Evolutionary conservation across 208 protist genomes (phyloP), one percentile per base, ranked within the genome.

Genomic region (Leishmania major): DNA sequence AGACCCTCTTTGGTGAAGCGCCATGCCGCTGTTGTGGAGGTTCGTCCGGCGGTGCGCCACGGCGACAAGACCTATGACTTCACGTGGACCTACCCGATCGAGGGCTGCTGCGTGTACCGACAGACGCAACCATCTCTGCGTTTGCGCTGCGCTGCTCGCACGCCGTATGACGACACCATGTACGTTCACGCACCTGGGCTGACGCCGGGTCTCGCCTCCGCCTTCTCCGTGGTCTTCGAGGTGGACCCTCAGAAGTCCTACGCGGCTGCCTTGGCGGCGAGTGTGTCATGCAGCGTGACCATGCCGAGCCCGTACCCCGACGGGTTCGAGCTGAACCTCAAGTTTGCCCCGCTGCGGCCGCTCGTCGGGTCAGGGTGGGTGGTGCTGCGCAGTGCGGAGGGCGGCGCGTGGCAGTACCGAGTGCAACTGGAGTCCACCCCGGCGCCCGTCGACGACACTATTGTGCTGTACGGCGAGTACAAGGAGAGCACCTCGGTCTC

Each of bases 371-470:
- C 87, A 7, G 95, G 90, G 31, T 91, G 97, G 75, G 76, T 98
- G 64, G 79, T 96, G 15, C 51, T 98, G 47, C 81, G 84, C 19
- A 87, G 84, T 49, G 72, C 79, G 45, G 82, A 80, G 25, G 95
- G 94, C n/a, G 95, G 94, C 10, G 76, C 75, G 40, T 98, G 95
- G 94, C 85, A 92, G 35, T 98, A 94, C 88, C 91, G 92, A 28
- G 73, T 98, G 40, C 86, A 89, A 66, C 84, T 98, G 31, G 94
- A 98, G 60, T 95, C 95, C n/a, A 75, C 79, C 45, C 81, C 92
- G 17, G 92, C 96, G 0, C 87, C 93, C 1, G 62, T 89, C 22
- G 97, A 99, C 82, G 97, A 99, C 89, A 89, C 90, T 53, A 94
- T 99, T 77, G 51, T 77, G 8, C 82, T 99, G 31, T 89, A 87